A percentile compares a stretch with the other conserved stretches of the same genome.
Conservation (phyloP, 164 flowering plant species). For the Sextonia rubra region DNA sequence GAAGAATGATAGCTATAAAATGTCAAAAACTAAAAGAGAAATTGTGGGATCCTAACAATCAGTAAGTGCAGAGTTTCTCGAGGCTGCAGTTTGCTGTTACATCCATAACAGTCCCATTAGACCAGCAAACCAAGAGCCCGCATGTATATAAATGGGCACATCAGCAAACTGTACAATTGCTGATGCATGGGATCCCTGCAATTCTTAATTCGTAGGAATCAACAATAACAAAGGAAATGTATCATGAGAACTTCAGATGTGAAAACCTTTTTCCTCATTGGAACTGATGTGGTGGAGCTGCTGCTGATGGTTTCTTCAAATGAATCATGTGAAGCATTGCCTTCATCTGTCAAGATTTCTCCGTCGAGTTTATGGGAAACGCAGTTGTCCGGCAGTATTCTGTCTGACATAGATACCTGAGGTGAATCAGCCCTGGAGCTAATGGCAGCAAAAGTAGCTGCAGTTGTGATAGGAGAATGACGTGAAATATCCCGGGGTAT, state of each 20-base stretch:
- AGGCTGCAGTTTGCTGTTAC: not conserved
- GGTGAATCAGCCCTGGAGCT: constrained; percentile 18
- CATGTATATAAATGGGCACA: not conserved
- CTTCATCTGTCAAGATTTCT: constrained; percentile 29
- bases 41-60: not conserved
- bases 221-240: not conserved
- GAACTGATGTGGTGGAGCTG: constrained; percentile 13
- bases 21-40: not conserved
- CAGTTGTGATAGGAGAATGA: constrained; percentile 14
- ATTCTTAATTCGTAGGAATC: not conserved
- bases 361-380: constrained; percentile 26
- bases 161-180: not conserved
- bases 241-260: not conserved
- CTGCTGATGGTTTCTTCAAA: constrained; percentile 25
- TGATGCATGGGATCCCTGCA: not conserved
- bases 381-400: constrained; percentile 26
- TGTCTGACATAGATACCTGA: constrained; percentile 17
- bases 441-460: constrained; percentile 12
- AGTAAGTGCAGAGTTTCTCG: not conserved
- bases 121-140: not conserved
- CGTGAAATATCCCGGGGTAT: constrained; percentile 13
- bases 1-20: constrained; percentile 5
- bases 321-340: constrained; percentile 16
- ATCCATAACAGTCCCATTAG: not conserved
- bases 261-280: constrained; percentile 38